phyloP scores from a whole-genome alignment of 306 rosid species.

The Vicia sativa region DNA sequence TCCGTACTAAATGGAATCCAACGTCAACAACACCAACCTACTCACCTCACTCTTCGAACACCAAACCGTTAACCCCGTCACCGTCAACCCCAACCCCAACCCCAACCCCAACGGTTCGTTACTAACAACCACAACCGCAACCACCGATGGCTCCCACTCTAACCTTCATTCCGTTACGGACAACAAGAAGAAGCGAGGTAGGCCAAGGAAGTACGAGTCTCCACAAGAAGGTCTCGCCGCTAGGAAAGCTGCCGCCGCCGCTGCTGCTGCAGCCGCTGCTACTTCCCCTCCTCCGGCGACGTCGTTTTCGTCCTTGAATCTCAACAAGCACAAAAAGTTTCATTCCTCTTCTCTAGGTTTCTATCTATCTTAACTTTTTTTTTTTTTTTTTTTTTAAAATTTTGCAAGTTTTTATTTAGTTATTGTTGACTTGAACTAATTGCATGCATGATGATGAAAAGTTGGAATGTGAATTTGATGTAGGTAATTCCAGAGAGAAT shows the following conservation, averaged over 20 bases:
- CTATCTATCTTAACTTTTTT: background rate
- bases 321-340: conserved; percentile 65
- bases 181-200: conserved; percentile 73
- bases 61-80: conserved; percentile 28
- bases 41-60: conserved; percentile 64
- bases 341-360: conserved; percentile 53
- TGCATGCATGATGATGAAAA: conserved; percentile 1
- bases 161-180: conserved; percentile 56
- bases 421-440: background rate
- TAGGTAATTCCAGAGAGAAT: conserved; percentile 74
- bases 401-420: background rate
- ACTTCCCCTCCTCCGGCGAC: conserved; percentile 54
- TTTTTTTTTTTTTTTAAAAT: background rate
- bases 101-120: conserved; percentile 46
- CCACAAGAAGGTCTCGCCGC: conserved; percentile 82
- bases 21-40: conserved; percentile 71
- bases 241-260: conserved; percentile 51
- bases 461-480: conserved; percentile 31
- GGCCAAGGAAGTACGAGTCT: conserved; percentile 81
- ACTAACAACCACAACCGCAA: background rate
- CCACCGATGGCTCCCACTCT: conserved; percentile 50
- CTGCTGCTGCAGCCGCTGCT: conserved; percentile 39
- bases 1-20: conserved; percentile 66
- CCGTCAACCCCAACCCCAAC: conserved; percentile 21
- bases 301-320: conserved; percentile 47